A percentile compares a stretch with the other conserved stretches of the same genome.
Evolutionary conservation across 2,329 filamentous ascomycete species (phyloP).

Genomic region (Fusarium pseudograminearum): DNA sequence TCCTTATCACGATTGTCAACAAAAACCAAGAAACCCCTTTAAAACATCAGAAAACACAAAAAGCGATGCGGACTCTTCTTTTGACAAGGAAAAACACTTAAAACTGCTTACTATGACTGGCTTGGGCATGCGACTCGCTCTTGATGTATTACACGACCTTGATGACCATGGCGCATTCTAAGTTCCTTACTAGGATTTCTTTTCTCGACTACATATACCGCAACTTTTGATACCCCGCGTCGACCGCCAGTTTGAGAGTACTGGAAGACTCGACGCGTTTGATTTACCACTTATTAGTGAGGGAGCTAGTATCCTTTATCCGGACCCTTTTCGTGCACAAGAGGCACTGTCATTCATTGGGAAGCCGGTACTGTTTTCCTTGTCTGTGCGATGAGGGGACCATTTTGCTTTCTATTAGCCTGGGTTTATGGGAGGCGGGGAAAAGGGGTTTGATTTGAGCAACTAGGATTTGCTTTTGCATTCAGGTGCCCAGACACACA

Average conservation of each 20-base stretch:
- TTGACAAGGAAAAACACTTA: constrained; percentile 10
- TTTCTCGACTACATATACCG: constrained; percentile 50
- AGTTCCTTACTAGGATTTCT: constrained; percentile 44
- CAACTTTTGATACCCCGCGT: constrained; percentile 50
- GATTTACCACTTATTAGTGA: constrained; percentile 41
- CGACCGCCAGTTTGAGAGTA: constrained; percentile 43
- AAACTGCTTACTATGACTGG: constrained; percentile 8
- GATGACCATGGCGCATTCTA: constrained; percentile 43
- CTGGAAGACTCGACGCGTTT: constrained; percentile 36
- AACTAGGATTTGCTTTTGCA: constrained; percentile 44
- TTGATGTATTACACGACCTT: constrained; percentile 47
- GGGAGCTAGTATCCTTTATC: constrained; percentile 32
- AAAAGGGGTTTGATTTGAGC: constrained; percentile 48
- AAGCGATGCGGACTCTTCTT: constrained; percentile 42
- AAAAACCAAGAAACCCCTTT: constrained; percentile 22
- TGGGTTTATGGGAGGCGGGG: constrained; percentile 39
- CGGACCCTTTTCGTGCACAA: constrained; percentile 32
- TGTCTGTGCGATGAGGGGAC: constrained; percentile 24
- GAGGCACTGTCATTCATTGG: constrained; percentile 37
- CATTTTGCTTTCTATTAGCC: constrained; percentile 40
- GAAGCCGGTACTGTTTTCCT: constrained; percentile 33
- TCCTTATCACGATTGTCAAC: constrained; percentile 41
- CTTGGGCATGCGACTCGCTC: constrained; percentile 16
- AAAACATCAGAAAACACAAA: constrained; percentile 42
- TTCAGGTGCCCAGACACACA: constrained; percentile 26